Evolutionary conservation across 2,329 filamentous ascomycete genomes (phyloP).

Genomic region (Macroventuria anomochaeta): DNA sequence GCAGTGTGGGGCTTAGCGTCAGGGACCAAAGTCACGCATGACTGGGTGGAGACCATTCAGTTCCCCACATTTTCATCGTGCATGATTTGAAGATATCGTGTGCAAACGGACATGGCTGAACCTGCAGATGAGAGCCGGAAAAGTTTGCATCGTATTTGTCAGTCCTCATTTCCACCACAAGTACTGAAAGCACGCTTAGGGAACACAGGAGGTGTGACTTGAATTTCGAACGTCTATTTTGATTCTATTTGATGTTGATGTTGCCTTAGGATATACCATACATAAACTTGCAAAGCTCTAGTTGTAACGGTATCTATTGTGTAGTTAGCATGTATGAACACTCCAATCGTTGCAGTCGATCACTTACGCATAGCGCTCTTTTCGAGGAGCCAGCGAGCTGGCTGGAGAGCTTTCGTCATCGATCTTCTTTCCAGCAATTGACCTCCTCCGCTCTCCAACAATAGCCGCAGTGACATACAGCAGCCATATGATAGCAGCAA

Average conservation of each 20-base stretch:
- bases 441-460: conserved; percentile 36
- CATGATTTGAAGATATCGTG: background rate
- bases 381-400: conserved; percentile 3
- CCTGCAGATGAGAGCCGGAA: background rate
- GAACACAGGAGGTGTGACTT: background rate
- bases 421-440: conserved; percentile 17
- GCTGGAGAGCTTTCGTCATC: conserved; percentile 10
- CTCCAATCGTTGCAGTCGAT: too few species aligned
- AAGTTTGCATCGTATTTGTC: background rate
- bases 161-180: background rate
- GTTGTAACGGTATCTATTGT: conserved; percentile 1
- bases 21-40: background rate
- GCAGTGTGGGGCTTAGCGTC: conserved; percentile 1
- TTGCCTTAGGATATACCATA: background rate
- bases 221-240: background rate
- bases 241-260: too few species aligned
- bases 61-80: background rate
- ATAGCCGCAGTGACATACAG: conserved; percentile 39
- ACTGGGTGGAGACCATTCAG: background rate
- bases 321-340: background rate
- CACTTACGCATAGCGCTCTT: conserved; percentile 13
- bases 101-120: background rate
- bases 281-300: background rate
- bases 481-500: conserved; percentile 46
- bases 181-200: background rate